Evolutionary conservation across 2,329 filamentous ascomycete species (phyloP).

Genomic region (Plectosphaerella sp.): DNA sequence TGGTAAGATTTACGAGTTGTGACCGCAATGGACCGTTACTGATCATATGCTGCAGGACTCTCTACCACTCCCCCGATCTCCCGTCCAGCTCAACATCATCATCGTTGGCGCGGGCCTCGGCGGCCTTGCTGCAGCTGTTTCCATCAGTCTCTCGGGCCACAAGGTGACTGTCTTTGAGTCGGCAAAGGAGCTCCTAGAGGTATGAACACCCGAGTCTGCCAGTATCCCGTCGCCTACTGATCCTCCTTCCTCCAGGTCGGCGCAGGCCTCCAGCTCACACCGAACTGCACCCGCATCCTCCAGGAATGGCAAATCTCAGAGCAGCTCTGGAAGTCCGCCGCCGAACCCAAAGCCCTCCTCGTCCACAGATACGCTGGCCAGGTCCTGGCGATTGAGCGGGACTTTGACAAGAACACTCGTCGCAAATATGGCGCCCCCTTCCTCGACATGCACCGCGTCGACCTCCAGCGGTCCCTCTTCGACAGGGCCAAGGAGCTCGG

Average conservation of each 20-base stretch:
- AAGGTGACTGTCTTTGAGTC: conserved; percentile 36
- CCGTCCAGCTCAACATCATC: conserved; percentile 25
- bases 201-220: conserved; percentile 8
- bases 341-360: conserved; percentile 40
- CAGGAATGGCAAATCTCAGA: conserved; percentile 45
- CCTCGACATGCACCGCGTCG: conserved; percentile 56
- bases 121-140: conserved; percentile 34
- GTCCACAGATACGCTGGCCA: conserved; percentile 49
- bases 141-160: conserved; percentile 30
- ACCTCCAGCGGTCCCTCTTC: conserved; percentile 51
- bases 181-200: conserved; percentile 32
- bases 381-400: conserved; percentile 42
- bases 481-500: conserved; percentile 48
- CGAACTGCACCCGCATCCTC: conserved; percentile 44
- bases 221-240: conserved; percentile 1
- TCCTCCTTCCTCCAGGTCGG: conserved; percentile 33
- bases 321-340: conserved; percentile 29
- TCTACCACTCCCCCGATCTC: background rate
- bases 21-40: too few relatives aligned
- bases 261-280: conserved; percentile 49
- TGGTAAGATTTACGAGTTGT: too few relatives aligned
- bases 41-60: background rate
- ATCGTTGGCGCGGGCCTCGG: conserved; percentile 37
- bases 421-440: conserved; percentile 53
- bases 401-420: conserved; percentile 49